Evolutionary conservation across 208 protist genomes (phyloP), one percentile per base, ranked within the genome.

Genomic region (Kentomonas sorsogonicus): DNA sequence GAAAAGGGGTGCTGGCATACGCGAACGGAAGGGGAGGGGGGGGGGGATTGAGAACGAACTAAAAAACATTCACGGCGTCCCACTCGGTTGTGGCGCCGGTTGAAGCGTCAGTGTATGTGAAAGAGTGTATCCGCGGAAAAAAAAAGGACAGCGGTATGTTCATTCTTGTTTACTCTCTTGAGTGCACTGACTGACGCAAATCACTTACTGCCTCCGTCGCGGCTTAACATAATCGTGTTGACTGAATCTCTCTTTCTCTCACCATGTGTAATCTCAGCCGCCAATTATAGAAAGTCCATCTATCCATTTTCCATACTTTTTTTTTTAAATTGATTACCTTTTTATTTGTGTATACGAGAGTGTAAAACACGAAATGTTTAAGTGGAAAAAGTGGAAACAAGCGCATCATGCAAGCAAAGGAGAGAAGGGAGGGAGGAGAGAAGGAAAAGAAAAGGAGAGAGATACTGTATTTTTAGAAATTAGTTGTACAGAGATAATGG

Each of bases 371-470:
- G 6, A 11, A 7, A 7, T n/a, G 15, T 9, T 53, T 30, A 53
- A 23, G 9, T 34, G 36, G 6, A 4, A 38, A 54, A 38, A 55
- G 18, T 11, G 43, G 11, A 60, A 34, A 60, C 27, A 56, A 27
- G 26, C 18, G 25, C 16, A 25, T 26, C 0, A 46, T 44, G 23
- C 3, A 3, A 15, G 23, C 5, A 1, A 46, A 41, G 16, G 56
- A 58, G 16, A 25, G 33, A 53, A 22, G 7, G 26, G 2, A 40
- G 10, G 26, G 13, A 53, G 6, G 18, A 38, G 43, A n/a, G 40
- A 45, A 23, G 45, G 18, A 46, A 29, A 45, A 58, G 18, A 23
- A 48, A 48, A 16, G 43, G n/a, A 48, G 43, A 27, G 43, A 48
- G 18, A 10, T 9, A 13, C 15, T 18, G n/a, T 34, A 34, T 47